A percentile compares a stretch with the other conserved stretches of the same genome.
phyloP scores from a whole-genome alignment of 768 basidiomycete genomes.

The Strobilomyces dryophilus region DNA sequence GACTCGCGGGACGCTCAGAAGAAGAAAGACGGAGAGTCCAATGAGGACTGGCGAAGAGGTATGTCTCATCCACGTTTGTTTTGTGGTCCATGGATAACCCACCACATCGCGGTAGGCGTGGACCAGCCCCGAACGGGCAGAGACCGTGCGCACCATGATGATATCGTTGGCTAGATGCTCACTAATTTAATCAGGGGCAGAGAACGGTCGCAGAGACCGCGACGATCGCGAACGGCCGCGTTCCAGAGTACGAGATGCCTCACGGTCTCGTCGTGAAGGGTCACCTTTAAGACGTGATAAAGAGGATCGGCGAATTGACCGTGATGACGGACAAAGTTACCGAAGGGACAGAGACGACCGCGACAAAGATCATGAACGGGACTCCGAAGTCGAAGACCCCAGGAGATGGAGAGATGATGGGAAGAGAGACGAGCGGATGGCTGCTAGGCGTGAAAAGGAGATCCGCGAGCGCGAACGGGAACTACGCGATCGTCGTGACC shows the following conservation, averaged over 20 bases:
- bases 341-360: conserved; percentile 36
- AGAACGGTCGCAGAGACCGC: conserved; percentile 51
- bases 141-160: conserved; percentile 47
- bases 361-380: conserved; percentile 42
- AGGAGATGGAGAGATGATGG: conserved; percentile 83
- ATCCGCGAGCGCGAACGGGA: conserved; percentile 26
- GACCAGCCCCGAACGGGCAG: conserved; percentile 49
- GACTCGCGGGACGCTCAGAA: conserved; percentile 59
- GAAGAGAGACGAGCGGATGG: conserved; percentile 70
- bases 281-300: conserved; percentile 51
- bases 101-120: conserved; percentile 31
- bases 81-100: background rate
- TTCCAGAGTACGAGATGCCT: conserved; percentile 61
- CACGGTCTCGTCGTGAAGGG: conserved; percentile 53
- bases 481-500: conserved; percentile 42
- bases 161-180: background rate
- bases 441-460: conserved; percentile 55
- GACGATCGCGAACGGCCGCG: conserved; percentile 63
- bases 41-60: conserved; percentile 88
- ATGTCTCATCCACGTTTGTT: conserved; percentile 18
- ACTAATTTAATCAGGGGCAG: conserved; percentile 39
- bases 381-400: conserved; percentile 58
- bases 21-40: conserved; percentile 68
- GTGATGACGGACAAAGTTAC: conserved; percentile 24
- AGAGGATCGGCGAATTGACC: conserved; percentile 35